Evolutionary conservation across 306 rosid species (phyloP).

Genomic region (Psophocarpus tetragonolobus): DNA sequence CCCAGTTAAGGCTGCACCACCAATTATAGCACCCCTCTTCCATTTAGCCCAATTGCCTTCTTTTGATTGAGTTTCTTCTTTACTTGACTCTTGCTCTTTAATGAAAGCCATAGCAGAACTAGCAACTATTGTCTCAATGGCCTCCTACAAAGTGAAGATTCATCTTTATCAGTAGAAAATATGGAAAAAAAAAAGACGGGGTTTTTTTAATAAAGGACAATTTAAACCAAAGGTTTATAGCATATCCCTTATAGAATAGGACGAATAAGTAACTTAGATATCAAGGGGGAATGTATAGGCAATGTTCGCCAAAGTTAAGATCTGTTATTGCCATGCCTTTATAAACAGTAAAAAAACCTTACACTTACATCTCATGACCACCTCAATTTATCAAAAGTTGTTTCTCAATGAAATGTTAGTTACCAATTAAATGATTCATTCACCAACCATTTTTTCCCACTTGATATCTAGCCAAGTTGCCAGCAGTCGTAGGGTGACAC

Average conservation of each 20-base stretch:
- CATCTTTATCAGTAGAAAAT: constrained; percentile 34
- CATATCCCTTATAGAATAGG: constrained; percentile 14
- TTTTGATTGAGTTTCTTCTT: constrained; percentile 55
- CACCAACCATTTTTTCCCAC: constrained; percentile 79
- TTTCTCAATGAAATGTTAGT: constrained; percentile 16
- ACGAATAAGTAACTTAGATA: constrained; percentile 22
- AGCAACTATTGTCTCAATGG: constrained; percentile 86
- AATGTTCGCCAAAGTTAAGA: constrained; percentile 24
- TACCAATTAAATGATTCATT: constrained; percentile 32
- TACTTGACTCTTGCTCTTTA: constrained; percentile 54
- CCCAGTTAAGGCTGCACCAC: constrained; percentile 94
- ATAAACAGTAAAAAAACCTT: not conserved
- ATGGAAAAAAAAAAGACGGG: not conserved
- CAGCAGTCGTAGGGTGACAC: constrained; percentile 72
- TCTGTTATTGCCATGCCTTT: constrained; percentile 7
- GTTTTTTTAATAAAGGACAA: not conserved
- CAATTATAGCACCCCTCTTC: constrained; percentile 93
- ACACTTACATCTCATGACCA: constrained; percentile 6
- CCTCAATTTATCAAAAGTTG: constrained; percentile 19
- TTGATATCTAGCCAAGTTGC: constrained; percentile 92
- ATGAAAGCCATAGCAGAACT: constrained; percentile 85
- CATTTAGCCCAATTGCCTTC: constrained; percentile 72
- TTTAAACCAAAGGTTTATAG: not conserved
- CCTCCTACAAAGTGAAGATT: constrained; percentile 67
- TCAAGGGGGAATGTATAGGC: not conserved